phyloP scores from a whole-genome alignment of 305 asterid genomes.

The Solanum hybrid region DNA sequence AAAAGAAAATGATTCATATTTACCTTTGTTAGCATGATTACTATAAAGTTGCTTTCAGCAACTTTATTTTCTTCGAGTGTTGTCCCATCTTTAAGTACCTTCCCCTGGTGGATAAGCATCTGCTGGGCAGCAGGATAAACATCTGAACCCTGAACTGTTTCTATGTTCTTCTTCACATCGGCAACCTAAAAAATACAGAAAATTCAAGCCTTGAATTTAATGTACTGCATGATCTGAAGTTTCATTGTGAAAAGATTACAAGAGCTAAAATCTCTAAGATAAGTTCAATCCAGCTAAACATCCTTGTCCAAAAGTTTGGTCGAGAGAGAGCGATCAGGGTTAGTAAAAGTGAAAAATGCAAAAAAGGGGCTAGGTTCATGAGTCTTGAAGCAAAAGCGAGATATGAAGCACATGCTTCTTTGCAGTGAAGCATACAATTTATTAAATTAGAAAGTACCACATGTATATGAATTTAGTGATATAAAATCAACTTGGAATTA shows the following conservation, averaged over 20 bases:
- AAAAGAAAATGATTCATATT: not conserved
- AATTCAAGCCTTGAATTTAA: not conserved
- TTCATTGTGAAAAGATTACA: not conserved
- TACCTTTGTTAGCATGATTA: slow-evolving; percentile 69
- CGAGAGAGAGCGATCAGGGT: not conserved
- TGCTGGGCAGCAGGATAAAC: slow-evolving; percentile 71
- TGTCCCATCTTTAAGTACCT: slow-evolving; percentile 73
- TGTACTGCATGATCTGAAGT: not conserved
- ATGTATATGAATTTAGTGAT: not conserved
- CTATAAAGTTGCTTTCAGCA: slow-evolving; percentile 64
- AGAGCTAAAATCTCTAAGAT: not conserved
- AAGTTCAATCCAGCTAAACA: slow-evolving; percentile 2
- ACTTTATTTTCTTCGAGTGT: slow-evolving; percentile 70
- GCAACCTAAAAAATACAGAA: slow-evolving; percentile 34
- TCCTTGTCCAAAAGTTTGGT: not conserved
- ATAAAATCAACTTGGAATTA: not conserved
- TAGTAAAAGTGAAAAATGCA: not conserved
- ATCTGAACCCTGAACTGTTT: slow-evolving; percentile 55
- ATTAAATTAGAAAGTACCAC: not conserved
- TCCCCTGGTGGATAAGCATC: slow-evolving; percentile 80
- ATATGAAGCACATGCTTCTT: not conserved
- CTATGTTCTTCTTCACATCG: slow-evolving; percentile 71
- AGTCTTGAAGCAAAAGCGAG: not conserved
- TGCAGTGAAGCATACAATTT: not conserved
- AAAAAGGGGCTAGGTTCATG: not conserved